Evolutionary conservation across 2,329 filamentous ascomycete species (phyloP).

Genomic region (Nemania abortiva): DNA sequence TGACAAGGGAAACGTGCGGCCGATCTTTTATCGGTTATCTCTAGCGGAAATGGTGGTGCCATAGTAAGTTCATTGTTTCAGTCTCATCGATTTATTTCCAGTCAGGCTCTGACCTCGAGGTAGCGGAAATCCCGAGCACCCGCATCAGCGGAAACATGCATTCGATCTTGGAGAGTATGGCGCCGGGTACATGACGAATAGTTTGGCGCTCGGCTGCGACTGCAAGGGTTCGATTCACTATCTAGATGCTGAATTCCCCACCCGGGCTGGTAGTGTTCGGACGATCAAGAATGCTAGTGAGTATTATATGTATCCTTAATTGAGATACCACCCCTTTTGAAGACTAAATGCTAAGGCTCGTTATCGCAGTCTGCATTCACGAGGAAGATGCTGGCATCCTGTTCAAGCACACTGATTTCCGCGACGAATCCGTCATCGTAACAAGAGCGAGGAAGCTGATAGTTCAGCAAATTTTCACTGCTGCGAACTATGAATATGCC

Average conservation of each 20-base stretch:
- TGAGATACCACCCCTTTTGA: not conserved
- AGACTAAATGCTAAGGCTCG: not conserved
- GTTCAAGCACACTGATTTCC: conserved; percentile 95
- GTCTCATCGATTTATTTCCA: not conserved
- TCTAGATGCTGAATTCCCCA: conserved; percentile 87
- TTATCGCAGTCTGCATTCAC: conserved; percentile 78
- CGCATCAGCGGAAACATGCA: conserved; percentile 84
- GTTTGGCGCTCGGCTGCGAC: conserved; percentile 80
- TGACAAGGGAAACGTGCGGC: conserved; percentile 81
- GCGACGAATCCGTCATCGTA: conserved; percentile 87
- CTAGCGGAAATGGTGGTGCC: conserved; percentile 95
- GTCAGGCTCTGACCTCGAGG: conserved; percentile 31
- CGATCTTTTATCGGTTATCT: conserved; percentile 89
- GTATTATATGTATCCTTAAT: not conserved
- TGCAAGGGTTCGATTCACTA: conserved; percentile 95
- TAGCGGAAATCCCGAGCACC: conserved; percentile 79
- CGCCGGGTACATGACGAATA: conserved; percentile 86
- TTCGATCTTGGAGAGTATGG: conserved; percentile 87
- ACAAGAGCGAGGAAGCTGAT: conserved; percentile 88
- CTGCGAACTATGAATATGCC: conserved; percentile 93
- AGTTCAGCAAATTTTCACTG: conserved; percentile 92
- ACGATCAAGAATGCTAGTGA: conserved; percentile 85
- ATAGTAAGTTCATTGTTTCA: conserved; percentile 61
- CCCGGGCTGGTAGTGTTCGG: conserved; percentile 77
- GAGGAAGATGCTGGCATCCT: conserved; percentile 93